Evolutionary conservation across 306 rosid species (phyloP).

Genomic region (Sophora flavescens): DNA sequence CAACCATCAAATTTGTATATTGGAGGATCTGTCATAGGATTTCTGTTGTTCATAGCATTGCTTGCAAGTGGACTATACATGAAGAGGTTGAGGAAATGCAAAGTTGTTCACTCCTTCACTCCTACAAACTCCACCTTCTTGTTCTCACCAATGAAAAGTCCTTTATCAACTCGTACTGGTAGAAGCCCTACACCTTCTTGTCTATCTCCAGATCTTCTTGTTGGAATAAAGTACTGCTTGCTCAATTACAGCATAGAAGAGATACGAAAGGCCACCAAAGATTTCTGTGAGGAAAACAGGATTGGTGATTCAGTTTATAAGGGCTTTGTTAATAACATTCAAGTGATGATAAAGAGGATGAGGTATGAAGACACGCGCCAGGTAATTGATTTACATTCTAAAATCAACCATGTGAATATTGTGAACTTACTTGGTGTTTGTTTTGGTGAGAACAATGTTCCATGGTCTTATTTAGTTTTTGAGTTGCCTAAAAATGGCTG

Average conservation of each 20-base stretch:
- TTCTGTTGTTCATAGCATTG: constrained; percentile 51
- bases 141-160: constrained; percentile 48
- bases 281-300: constrained; percentile 65
- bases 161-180: constrained; percentile 14
- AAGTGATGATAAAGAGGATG: constrained; percentile 71
- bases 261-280: constrained; percentile 56
- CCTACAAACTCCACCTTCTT: constrained; percentile 48
- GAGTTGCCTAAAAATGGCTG: constrained; percentile 71
- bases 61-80: constrained; percentile 55
- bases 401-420: constrained; percentile 72
- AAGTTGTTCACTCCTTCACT: constrained; percentile 46
- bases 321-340: constrained; percentile 53
- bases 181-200: constrained; percentile 54
- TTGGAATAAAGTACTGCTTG: constrained; percentile 65
- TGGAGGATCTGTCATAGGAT: constrained; percentile 58
- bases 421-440: constrained; percentile 71
- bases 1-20: constrained; percentile 47
- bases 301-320: constrained; percentile 51
- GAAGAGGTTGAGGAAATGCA: constrained; percentile 51
- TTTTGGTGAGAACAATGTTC: constrained; percentile 55
- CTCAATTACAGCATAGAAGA: constrained; percentile 63
- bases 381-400: constrained; percentile 72
- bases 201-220: constrained; percentile 72
- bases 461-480: constrained; percentile 68
- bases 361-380: constrained; percentile 57